phyloP scores from a whole-genome alignment of 2,329 filamentous ascomycete genomes.

The Fusarium sterilihyphosum region DNA sequence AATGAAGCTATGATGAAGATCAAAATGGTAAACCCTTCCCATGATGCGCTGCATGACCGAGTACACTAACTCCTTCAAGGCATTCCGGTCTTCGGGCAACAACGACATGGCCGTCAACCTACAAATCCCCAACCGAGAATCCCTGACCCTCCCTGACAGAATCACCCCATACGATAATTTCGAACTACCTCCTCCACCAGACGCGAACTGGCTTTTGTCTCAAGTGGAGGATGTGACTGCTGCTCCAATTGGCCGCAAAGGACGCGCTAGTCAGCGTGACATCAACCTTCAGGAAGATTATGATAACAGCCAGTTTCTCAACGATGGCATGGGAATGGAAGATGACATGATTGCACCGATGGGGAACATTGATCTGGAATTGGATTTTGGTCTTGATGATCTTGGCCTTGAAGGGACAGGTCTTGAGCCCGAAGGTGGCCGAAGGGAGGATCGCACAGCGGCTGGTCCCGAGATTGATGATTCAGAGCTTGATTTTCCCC shows the following conservation, averaged over 20 bases:
- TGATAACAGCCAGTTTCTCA: slow-evolving; percentile 82
- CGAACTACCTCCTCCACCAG: slow-evolving; percentile 82
- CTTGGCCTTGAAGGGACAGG: slow-evolving; percentile 72
- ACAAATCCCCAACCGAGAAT: slow-evolving; percentile 83
- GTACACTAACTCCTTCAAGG: slow-evolving; percentile 68
- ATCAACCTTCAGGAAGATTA: slow-evolving; percentile 77
- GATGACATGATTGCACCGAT: slow-evolving; percentile 66
- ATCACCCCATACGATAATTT: slow-evolving; percentile 91
- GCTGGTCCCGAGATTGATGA: slow-evolving; percentile 59
- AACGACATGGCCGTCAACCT: slow-evolving; percentile 91
- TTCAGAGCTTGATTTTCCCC: slow-evolving; percentile 64
- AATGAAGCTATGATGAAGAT: slow-evolving; percentile 98
- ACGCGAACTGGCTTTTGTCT: slow-evolving; percentile 84
- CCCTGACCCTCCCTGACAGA: slow-evolving; percentile 88
- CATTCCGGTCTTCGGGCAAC: slow-evolving; percentile 92
- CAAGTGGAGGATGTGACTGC: slow-evolving; percentile 73
- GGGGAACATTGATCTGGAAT: slow-evolving; percentile 76
- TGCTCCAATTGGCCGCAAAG: slow-evolving; percentile 64
- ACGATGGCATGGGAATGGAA: slow-evolving; percentile 69
- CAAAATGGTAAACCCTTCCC: slow-evolving; percentile 78
- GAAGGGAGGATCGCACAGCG: slow-evolving; percentile 68
- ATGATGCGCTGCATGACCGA: not conserved
- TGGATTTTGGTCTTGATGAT: slow-evolving; percentile 79
- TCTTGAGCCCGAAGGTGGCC: slow-evolving; percentile 81
- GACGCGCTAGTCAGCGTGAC: slow-evolving; percentile 68